Evolutionary conservation across 257 asterid species (phyloP).

Genomic region (Linderniella brevidens): DNA sequence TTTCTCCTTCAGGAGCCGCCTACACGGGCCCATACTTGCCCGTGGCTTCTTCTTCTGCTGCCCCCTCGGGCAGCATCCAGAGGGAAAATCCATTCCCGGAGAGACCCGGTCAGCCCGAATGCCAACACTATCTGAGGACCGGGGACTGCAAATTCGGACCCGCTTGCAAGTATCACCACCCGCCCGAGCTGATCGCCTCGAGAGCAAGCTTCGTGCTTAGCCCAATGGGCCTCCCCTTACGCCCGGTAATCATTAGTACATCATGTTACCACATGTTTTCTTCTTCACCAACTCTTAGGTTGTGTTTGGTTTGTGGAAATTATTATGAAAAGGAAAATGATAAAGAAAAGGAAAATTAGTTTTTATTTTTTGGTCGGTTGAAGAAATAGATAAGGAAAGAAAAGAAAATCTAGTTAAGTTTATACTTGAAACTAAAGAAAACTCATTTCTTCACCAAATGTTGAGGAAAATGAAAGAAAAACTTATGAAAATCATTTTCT

Average conservation of each 20-base stretch:
- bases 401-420: no score
- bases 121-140: constrained; percentile 52
- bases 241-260: constrained; percentile 33
- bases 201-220: constrained; percentile 30
- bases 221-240: constrained; percentile 59
- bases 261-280: background rate
- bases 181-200: constrained; percentile 40
- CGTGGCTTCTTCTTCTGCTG: constrained; percentile 34
- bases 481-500: no score
- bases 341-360: no score
- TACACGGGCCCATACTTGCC: constrained; percentile 52
- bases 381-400: no score
- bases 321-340: no score
- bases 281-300: background rate
- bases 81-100: constrained; percentile 43
- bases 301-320: no score
- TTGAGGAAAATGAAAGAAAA: no score
- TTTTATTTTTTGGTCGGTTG: no score
- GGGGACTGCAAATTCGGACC: constrained; percentile 69
- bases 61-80: constrained; percentile 52
- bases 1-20: constrained; percentile 63
- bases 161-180: constrained; percentile 71
- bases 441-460: no score
- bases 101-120: constrained; percentile 62
- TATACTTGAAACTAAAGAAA: no score